A percentile compares a stretch with the other conserved stretches of the same genome.
These are phyloP conservation scores for Serendipita indica DNA, from an alignment of 768 basidiomycete species.

Conservation along the genomic window DNA sequence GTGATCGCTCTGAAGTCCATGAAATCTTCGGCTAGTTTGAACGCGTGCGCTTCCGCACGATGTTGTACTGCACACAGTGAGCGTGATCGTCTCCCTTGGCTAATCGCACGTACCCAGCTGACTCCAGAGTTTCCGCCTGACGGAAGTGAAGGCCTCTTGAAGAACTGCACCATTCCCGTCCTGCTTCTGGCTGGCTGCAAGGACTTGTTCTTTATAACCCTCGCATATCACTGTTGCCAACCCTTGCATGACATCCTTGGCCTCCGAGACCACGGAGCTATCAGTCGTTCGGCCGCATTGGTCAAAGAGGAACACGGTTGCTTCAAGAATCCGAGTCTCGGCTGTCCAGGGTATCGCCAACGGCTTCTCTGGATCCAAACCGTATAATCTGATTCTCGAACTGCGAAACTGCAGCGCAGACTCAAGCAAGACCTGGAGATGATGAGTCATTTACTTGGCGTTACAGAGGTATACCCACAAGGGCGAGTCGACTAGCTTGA, in stretches of 20 bases:
- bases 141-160: conserved; percentile 46
- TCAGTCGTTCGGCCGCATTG: conserved; percentile 16
- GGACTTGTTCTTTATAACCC: conserved; percentile 38
- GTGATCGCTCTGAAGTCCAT: conserved; percentile 77
- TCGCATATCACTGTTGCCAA: conserved; percentile 49
- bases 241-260: conserved; percentile 26
- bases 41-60: conserved; percentile 34
- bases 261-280: conserved; percentile 17
- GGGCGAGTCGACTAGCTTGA: conserved; percentile 10
- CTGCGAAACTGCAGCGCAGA: conserved; percentile 63
- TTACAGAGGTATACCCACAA: conserved; percentile 31
- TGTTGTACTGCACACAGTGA: conserved; percentile 16
- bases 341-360: conserved; percentile 65
- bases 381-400: conserved; percentile 60
- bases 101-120: conserved; percentile 49
- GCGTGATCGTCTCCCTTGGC: conserved; percentile 54
- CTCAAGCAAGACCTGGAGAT: conserved; percentile 46
- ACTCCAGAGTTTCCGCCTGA: conserved; percentile 65
- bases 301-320: conserved; percentile 57
- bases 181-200: neutral
- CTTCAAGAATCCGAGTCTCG: conserved; percentile 47
- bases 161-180: conserved; percentile 37
- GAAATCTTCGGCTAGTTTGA: conserved; percentile 72
- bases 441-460: neutral
- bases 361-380: conserved; percentile 52